phyloP scores from a whole-genome alignment of 345 rosid species.

The Pistacia atlantica region DNA sequence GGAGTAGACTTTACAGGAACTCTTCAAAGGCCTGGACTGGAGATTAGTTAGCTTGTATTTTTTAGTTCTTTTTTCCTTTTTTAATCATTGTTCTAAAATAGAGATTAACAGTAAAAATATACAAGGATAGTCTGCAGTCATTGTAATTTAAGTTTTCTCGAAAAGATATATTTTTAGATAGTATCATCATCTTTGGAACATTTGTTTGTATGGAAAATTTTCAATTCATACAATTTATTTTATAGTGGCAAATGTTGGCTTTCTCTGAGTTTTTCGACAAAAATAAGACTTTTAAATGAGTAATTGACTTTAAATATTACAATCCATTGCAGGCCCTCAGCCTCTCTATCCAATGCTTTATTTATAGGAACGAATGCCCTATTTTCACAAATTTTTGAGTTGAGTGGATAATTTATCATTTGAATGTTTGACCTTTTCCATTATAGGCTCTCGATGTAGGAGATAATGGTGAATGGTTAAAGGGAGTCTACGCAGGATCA shows the following conservation, averaged over 20 bases:
- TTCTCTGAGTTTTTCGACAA: too few relatives aligned
- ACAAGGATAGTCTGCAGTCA: neutral
- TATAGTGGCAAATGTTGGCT: neutral
- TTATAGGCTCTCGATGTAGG: too few relatives aligned
- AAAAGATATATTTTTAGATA: neutral
- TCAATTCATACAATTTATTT: neutral
- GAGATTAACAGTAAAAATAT: neutral
- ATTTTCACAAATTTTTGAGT: too few relatives aligned
- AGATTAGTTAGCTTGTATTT: neutral
- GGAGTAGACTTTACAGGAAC: constrained; percentile 22
- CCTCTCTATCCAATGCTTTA: too few relatives aligned
- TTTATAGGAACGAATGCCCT: too few relatives aligned
- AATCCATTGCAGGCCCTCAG: too few relatives aligned
- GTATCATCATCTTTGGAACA: neutral
- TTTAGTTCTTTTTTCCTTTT: neutral
- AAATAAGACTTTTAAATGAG: too few relatives aligned
- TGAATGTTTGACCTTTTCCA: too few relatives aligned
- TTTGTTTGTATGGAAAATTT: neutral
- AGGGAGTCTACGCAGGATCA: too few relatives aligned
- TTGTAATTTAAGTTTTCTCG: neutral
- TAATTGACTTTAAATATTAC: too few relatives aligned
- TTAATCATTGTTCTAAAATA: neutral
- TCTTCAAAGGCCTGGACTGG: neutral
- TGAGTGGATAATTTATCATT: too few relatives aligned
- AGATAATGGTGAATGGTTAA: too few relatives aligned